Conservation (phyloP, 148 eudicot genomes). For the Spergularia marina region DNA sequence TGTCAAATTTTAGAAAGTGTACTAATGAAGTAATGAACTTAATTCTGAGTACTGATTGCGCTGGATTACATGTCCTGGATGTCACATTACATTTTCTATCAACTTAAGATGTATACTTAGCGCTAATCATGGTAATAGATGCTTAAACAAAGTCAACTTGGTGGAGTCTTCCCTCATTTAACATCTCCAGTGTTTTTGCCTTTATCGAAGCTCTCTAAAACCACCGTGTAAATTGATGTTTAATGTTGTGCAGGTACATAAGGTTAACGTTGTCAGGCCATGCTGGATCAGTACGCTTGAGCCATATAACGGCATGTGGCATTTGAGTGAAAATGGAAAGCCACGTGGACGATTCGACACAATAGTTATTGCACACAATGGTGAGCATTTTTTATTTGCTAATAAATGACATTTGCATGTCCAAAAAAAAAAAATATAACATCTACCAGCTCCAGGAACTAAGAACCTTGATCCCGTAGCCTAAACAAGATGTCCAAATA, state of each 20-base stretch:
- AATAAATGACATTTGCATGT: too few relatives aligned
- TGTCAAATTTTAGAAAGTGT: background rate
- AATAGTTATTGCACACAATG: constrained; percentile 92
- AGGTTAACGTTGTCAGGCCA: constrained; percentile 74
- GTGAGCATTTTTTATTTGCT: constrained; percentile 31
- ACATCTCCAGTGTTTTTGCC: background rate
- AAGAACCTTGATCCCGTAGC: too few relatives aligned
- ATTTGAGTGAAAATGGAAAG: constrained; percentile 83
- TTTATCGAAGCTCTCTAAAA: background rate
- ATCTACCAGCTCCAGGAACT: too few relatives aligned
- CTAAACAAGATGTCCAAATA: too few relatives aligned
- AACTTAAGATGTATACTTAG: too few relatives aligned
- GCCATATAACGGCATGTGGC: constrained; percentile 93
- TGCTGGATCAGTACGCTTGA: constrained; percentile 94
- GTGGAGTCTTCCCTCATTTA: background rate
- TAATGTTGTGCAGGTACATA: constrained; percentile 44
- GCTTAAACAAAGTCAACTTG: background rate
- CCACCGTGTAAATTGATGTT: constrained; percentile 4
- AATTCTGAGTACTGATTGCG: background rate
- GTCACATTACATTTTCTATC: background rate
- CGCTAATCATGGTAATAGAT: background rate
- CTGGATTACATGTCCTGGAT: background rate
- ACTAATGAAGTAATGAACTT: background rate
- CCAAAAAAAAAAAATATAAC: too few relatives aligned
- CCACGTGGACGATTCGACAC: constrained; percentile 84